phyloP scores from a whole-genome alignment of 2,329 filamentous ascomycete species.

The Orbilia brochopaga region DNA sequence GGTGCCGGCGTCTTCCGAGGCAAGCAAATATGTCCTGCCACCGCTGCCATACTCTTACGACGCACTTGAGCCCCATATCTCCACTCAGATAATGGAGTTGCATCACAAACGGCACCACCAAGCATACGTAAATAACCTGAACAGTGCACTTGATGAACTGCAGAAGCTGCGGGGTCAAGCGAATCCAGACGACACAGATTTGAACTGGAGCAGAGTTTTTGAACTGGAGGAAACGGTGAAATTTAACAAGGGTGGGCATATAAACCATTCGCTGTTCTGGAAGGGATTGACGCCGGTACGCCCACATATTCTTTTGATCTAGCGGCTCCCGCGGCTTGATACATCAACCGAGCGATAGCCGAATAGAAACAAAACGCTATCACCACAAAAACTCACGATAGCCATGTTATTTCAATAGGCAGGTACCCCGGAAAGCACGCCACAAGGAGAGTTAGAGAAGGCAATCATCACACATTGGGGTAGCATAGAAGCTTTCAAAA shows the following conservation, averaged over 20 bases:
- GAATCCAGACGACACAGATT: constrained; percentile 3
- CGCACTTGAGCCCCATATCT: constrained; percentile 75
- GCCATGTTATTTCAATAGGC: background rate
- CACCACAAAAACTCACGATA: background rate
- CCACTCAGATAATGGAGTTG: constrained; percentile 78
- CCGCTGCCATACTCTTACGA: constrained; percentile 32
- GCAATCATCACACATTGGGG: constrained; percentile 73
- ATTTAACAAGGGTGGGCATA: constrained; percentile 90
- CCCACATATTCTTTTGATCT: background rate
- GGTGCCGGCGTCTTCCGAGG: background rate
- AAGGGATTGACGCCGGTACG: constrained; percentile 74
- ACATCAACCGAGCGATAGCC: no score
- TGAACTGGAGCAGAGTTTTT: constrained; percentile 1
- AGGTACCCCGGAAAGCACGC: constrained; percentile 6
- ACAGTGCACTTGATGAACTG: constrained; percentile 66
- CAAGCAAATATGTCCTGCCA: constrained; percentile 30
- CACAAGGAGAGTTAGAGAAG: constrained; percentile 60
- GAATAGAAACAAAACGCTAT: background rate
- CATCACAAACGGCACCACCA: constrained; percentile 81
- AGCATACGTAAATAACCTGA: constrained; percentile 77
- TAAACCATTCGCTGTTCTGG: constrained; percentile 95
- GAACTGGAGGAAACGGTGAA: constrained; percentile 55
- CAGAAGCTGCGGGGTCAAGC: background rate
- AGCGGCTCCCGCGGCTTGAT: no score
- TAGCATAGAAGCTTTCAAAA: constrained; percentile 68